A percentile compares a stretch with the other conserved stretches of the same genome.
These are phyloP conservation scores for Brettanomyces custersianus DNA, from an alignment of 805 yeast species.

Conservation along the genomic window DNA sequence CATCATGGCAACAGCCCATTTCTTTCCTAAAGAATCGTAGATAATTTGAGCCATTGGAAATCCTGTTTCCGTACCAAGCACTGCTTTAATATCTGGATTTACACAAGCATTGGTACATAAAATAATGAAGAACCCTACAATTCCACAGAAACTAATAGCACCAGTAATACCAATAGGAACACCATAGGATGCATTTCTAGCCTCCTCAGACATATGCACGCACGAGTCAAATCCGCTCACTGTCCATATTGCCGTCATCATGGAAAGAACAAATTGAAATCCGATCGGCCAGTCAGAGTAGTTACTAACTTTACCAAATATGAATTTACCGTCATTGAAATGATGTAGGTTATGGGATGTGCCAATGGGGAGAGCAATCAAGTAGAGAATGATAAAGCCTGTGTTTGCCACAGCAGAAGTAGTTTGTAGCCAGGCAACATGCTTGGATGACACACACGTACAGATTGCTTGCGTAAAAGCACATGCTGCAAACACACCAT, in stretches of 20 bases:
- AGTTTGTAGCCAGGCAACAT: slow-evolving; percentile 51
- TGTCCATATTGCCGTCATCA: slow-evolving; percentile 68
- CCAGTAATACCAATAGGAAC: slow-evolving; percentile 60
- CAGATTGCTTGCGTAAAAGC: slow-evolving; percentile 41
- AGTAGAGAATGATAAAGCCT: slow-evolving; percentile 40
- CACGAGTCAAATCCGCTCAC: slow-evolving; percentile 67
- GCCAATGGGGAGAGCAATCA: slow-evolving; percentile 62
- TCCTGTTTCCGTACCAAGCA: slow-evolving; percentile 39
- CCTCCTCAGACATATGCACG: slow-evolving; percentile 68
- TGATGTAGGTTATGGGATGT: slow-evolving; percentile 26
- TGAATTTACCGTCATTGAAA: slow-evolving; percentile 42
- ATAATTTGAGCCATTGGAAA: slow-evolving; percentile 60
- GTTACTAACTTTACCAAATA: slow-evolving; percentile 46
- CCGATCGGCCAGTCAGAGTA: slow-evolving; percentile 50
- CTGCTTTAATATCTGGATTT: slow-evolving; percentile 32
- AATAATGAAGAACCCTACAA: slow-evolving; percentile 49
- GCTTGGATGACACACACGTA: slow-evolving; percentile 48
- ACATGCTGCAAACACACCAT: slow-evolving; percentile 61
- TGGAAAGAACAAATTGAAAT: slow-evolving; percentile 38
- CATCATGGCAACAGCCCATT: slow-evolving; percentile 61
- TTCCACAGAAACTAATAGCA: slow-evolving; percentile 48
- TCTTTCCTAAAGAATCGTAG: slow-evolving; percentile 51
- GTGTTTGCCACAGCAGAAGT: slow-evolving; percentile 48
- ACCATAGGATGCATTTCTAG: slow-evolving; percentile 49
- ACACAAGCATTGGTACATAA: slow-evolving; percentile 49